Conservation (phyloP, 2,329 filamentous ascomycete genomes). For the Phaeophleospora eucalypticola region DNA sequence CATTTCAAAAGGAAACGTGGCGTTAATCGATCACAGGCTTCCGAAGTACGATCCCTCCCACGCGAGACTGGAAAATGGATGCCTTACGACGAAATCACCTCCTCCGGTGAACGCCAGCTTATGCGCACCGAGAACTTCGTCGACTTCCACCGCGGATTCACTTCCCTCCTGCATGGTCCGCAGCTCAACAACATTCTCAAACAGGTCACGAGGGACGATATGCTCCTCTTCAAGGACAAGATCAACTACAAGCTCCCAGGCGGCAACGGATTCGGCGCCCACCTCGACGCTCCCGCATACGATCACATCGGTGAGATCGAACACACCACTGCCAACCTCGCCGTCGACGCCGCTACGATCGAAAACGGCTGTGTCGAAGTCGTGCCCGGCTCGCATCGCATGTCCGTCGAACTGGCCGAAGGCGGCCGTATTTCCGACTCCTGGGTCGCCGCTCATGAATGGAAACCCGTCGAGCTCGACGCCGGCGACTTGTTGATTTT, state of each 20-base stretch:
- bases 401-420: conserved; percentile 34
- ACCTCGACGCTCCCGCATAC: conserved; percentile 42
- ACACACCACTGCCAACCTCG: conserved; percentile 39
- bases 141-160: conserved; percentile 30
- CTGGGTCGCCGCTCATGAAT: conserved; percentile 36
- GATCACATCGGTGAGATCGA: conserved; percentile 41
- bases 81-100: conserved; percentile 27
- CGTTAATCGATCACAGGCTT: too few relatives aligned
- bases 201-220: conserved; percentile 36
- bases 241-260: conserved; percentile 43
- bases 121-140: conserved; percentile 29
- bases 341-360: conserved; percentile 36
- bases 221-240: conserved; percentile 44
- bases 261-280: conserved; percentile 40
- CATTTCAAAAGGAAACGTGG: too few relatives aligned
- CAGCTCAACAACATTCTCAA: conserved; percentile 30
- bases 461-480: conserved; percentile 34
- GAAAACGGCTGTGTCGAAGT: conserved; percentile 41
- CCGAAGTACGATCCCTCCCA: conserved; percentile 22
- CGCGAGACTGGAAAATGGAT: conserved; percentile 26
- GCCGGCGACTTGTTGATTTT: conserved; percentile 39
- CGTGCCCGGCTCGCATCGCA: conserved; percentile 37
- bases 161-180: conserved; percentile 35
- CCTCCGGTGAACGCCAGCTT: conserved; percentile 21
- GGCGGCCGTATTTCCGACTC: conserved; percentile 34